Base-by-base conservation (phyloP, 1,139 yeast species). In the Candida albicans region DNA sequence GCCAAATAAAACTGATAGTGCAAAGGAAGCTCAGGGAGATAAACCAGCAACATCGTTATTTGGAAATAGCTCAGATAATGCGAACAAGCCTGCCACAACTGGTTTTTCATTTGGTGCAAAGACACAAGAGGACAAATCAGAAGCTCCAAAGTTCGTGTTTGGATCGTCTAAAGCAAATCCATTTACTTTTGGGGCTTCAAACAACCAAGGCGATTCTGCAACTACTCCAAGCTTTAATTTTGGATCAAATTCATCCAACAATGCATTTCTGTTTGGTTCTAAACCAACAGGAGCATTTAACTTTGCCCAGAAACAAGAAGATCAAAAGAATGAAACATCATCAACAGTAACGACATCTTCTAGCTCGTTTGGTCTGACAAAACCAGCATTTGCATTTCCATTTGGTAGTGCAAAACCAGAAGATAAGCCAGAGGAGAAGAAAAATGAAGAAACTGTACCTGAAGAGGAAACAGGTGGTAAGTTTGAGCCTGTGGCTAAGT, bases 401-500 rank as follows among this genome's bases (percentile, higher is more conserved):
- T 24, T 15, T 5, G 18, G 18, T 8, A 18, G 18, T 15, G 29
- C 28, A 12, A 35, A 34, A 14, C 11, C 37, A 25, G 37, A 35
- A n/a, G 24, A 30, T 10, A 22, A 28, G 33, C 37, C 8, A 37
- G 15, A 8, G 30, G 29, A 8, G 18, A 30, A 6, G 25, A 15
- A 8, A 24, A 40, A 9, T 30, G 50, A 41, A 13, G 34, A 43
- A 2, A 49, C 50, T 13, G 56, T 46, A 4, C 66, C 53, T 1
- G 68, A 64, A 44, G 76, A 68, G 40, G 71, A 65, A 44, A 65
- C 68, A 8, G 67, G 71, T 18, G 80, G 75, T 13, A 67, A 73
- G 44, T 79, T 79, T 52, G 65, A 67, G 32, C 78, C 81, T 0
- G 65, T 75, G 26, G 78, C 74, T 4, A 66, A 71, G 40, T 62